Evolutionary conservation across 2,329 filamentous ascomycete genomes (phyloP).

Genomic region (Penicillium sp.): DNA sequence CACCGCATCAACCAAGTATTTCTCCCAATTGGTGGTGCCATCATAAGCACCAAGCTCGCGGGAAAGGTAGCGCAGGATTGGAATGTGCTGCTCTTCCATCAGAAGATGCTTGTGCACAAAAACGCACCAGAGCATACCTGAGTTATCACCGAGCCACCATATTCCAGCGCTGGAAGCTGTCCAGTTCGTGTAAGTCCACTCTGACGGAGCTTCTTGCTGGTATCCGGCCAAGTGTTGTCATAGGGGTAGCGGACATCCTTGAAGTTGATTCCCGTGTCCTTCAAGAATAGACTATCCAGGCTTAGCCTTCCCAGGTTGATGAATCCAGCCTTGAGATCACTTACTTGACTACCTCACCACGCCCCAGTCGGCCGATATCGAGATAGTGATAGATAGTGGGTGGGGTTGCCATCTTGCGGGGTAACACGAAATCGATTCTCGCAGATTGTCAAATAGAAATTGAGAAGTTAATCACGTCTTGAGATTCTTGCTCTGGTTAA

Average conservation of each 20-base stretch:
- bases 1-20: conserved; percentile 40
- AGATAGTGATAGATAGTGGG: conserved; percentile 24
- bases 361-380: conserved; percentile 28
- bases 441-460: not conserved
- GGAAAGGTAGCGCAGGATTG: conserved; percentile 40
- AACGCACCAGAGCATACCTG: conserved; percentile 13
- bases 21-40: conserved; percentile 39
- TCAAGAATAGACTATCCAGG: conserved; percentile 27
- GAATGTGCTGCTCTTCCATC: conserved; percentile 25
- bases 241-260: conserved; percentile 31
- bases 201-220: conserved; percentile 29
- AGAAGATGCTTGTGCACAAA: not conserved
- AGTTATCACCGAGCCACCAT: conserved; percentile 33
- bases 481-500: too few relatives aligned
- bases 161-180: conserved; percentile 38
- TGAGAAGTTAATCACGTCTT: too few relatives aligned
- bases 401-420: not conserved
- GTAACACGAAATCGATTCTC: not conserved
- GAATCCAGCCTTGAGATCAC: not conserved
- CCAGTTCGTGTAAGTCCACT: conserved; percentile 33
- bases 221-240: conserved; percentile 29
- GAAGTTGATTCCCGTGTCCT: conserved; percentile 29
- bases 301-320: not conserved
- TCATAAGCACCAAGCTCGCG: conserved; percentile 40
- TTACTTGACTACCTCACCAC: conserved; percentile 32